A percentile compares a stretch with the other conserved stretches of the same genome.
phyloP scores from a whole-genome alignment of 2,329 filamentous ascomycete species.

The Calonectria hawksworthii region DNA sequence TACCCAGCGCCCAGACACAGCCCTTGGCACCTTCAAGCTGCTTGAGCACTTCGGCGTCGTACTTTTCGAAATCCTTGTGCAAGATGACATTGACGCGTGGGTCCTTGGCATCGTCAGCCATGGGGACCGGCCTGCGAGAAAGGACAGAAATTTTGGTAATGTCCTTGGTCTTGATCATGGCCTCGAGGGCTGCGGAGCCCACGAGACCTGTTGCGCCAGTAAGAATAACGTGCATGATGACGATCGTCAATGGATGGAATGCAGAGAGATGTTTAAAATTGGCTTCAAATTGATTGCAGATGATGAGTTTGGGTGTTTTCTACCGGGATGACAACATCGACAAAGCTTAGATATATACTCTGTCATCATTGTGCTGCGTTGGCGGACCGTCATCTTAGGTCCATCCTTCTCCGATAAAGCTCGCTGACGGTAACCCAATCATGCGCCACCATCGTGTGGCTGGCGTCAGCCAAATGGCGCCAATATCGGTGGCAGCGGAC shows the following conservation, averaged over 20 bases:
- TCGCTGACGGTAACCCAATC: background rate
- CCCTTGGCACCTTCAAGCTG: constrained; percentile 75
- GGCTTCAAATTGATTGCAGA: background rate
- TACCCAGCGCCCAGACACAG: constrained; percentile 82
- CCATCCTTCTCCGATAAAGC: background rate
- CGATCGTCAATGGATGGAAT: background rate
- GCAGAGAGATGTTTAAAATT: background rate
- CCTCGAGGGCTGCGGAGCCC: constrained; percentile 72
- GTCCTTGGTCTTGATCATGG: constrained; percentile 67
- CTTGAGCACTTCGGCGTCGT: constrained; percentile 68
- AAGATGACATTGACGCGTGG: constrained; percentile 75
- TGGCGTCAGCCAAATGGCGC: constrained; percentile 28
- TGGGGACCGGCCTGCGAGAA: constrained; percentile 73
- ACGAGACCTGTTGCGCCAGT: constrained; percentile 79
- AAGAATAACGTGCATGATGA: constrained; percentile 73
- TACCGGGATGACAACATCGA: background rate
- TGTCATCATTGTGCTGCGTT: background rate
- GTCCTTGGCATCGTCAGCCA: constrained; percentile 70
- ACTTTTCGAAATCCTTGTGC: constrained; percentile 76
- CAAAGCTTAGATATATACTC: constrained; percentile 7
- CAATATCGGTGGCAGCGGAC: constrained; percentile 16
- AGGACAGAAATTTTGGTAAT: constrained; percentile 78
- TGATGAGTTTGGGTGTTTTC: background rate
- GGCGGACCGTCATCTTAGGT: background rate
- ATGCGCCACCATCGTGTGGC: background rate